These are phyloP conservation scores for Russula compacta DNA, from an alignment of 768 basidiomycete genomes.

Conservation along the genomic window DNA sequence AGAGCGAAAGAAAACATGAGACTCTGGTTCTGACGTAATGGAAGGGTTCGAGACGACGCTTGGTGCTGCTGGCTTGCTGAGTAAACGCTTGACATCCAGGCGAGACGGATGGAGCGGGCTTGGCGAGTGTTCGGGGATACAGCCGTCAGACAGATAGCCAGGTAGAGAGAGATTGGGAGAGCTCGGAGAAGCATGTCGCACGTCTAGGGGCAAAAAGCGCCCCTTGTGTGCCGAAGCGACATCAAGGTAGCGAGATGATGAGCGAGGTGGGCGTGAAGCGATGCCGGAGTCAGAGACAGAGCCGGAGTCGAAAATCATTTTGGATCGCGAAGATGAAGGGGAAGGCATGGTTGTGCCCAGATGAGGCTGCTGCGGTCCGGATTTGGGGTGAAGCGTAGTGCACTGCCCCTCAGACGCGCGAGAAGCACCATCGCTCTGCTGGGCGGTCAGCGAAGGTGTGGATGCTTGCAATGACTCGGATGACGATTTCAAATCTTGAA, in stretches of 20 bases:
- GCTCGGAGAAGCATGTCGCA: constrained; percentile 10
- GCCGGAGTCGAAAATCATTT: constrained; percentile 1
- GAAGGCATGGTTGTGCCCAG: background rate
- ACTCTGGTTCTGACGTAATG: constrained; percentile 18
- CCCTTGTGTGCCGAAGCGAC: background rate
- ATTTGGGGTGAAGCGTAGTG: background rate
- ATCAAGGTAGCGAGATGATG: background rate
- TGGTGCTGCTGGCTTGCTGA: constrained; percentile 19
- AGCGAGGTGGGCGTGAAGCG: background rate
- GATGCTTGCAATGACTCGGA: background rate
- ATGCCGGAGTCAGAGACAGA: constrained; percentile 16
- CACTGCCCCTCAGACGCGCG: background rate
- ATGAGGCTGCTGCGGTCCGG: background rate
- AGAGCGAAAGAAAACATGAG: background rate
- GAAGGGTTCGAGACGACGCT: constrained; percentile 16
- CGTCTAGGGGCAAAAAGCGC: background rate
- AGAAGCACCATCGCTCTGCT: background rate
- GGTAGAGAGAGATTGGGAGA: constrained; percentile 6
- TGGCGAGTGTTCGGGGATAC: constrained; percentile 6
- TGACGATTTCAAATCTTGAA: background rate
- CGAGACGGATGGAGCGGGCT: constrained; percentile 12
- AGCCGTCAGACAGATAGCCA: constrained; percentile 17
- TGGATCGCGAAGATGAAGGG: background rate
- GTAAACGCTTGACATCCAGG: constrained; percentile 20
- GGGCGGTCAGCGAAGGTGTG: background rate